Conservation (phyloP, 2,329 filamentous ascomycete genomes). For the Rachicladosporium sp. region DNA sequence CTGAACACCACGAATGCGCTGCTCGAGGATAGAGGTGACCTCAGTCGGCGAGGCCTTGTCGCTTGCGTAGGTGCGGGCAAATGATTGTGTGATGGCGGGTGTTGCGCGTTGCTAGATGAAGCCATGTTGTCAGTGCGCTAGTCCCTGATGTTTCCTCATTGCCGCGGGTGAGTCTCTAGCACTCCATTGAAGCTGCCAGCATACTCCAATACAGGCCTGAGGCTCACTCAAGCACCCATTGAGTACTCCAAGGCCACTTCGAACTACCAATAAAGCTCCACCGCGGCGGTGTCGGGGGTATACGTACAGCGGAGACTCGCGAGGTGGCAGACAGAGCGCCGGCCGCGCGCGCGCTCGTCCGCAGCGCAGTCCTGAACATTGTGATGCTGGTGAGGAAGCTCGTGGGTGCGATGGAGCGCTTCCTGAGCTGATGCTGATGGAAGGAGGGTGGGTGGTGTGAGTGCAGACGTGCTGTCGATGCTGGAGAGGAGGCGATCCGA, state of each 20-base stretch:
- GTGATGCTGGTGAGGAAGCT: constrained; percentile 37
- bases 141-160: constrained; percentile 14
- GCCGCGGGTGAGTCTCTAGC: constrained; percentile 19
- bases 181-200: constrained; percentile 25
- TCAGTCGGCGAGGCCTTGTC: constrained; percentile 96
- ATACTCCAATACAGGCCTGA: constrained; percentile 22
- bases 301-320: constrained; percentile 90
- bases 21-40: constrained; percentile 98
- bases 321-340: constrained; percentile 84
- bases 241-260: constrained; percentile 7
- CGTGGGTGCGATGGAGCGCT: constrained; percentile 20
- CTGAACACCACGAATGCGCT: constrained; percentile 96
- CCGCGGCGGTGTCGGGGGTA: constrained; percentile 28
- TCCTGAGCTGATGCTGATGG: constrained; percentile 17
- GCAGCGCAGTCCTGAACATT: constrained; percentile 98
- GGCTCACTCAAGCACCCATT: constrained; percentile 32
- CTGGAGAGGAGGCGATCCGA: no score
- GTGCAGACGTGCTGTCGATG: constrained; percentile 12
- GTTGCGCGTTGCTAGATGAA: constrained; percentile 66
- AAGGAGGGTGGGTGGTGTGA: constrained; percentile 15
- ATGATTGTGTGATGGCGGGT: constrained; percentile 61
- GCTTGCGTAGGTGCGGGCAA: constrained; percentile 72
- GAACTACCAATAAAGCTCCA: constrained; percentile 29
- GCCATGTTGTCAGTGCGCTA: constrained; percentile 39
- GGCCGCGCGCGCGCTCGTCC: constrained; percentile 91